Conservation (phyloP, 768 basidiomycete species). For the Phaeotremella fagi region DNA sequence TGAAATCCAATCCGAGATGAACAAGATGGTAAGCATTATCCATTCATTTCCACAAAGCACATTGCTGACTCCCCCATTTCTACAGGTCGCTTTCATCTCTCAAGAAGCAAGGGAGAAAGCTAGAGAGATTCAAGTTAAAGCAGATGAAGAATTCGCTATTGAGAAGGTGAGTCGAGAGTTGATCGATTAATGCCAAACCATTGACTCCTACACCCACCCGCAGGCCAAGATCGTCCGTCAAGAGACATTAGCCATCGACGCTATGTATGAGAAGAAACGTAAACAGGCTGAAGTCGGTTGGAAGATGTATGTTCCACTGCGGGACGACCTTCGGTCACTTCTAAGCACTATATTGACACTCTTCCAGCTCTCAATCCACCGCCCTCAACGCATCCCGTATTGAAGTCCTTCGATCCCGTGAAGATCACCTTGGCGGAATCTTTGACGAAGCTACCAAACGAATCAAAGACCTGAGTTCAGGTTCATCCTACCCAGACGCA, state of each 20-base stretch:
- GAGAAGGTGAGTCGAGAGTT: conserved; percentile 64
- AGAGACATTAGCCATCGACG: conserved; percentile 90
- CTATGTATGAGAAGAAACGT: conserved; percentile 88
- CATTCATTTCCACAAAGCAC: conserved; percentile 2
- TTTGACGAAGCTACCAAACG: conserved; percentile 67
- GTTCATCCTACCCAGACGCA: conserved; percentile 66
- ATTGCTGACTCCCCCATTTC: background rate
- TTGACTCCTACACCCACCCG: background rate
- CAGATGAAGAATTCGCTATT: conserved; percentile 97
- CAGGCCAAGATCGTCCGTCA: conserved; percentile 97
- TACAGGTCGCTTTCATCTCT: conserved; percentile 92
- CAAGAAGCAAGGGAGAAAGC: conserved; percentile 98
- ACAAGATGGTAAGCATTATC: conserved; percentile 77
- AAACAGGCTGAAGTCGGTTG: conserved; percentile 89
- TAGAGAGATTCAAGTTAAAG: conserved; percentile 92
- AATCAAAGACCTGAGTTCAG: conserved; percentile 59
- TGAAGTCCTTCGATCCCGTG: conserved; percentile 78
- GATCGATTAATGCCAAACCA: background rate
- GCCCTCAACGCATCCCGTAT: conserved; percentile 94
- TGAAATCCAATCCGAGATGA: conserved; percentile 94
- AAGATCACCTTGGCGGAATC: conserved; percentile 85
- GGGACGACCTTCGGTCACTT: background rate
- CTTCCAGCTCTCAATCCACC: conserved; percentile 78
- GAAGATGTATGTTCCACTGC: conserved; percentile 77
- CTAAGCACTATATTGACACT: background rate